These are phyloP conservation scores for Nasturtium officinale DNA, from an alignment of 345 rosid species.

Conservation along the genomic window DNA sequence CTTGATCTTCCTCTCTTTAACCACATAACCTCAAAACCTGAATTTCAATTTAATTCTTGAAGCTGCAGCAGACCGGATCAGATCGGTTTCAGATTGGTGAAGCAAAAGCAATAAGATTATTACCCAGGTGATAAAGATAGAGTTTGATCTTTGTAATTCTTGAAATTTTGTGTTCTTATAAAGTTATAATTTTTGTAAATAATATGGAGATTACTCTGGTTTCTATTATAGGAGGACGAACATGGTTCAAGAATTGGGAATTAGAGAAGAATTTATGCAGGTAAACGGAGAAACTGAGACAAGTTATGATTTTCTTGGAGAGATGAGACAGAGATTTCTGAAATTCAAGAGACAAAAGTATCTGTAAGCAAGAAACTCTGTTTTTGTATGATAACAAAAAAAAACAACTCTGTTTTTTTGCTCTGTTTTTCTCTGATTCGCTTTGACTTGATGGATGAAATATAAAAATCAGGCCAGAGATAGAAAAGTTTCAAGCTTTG, in stretches of 20 bases:
- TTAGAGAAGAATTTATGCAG: slow-evolving; percentile 9
- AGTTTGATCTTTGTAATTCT: not conserved
- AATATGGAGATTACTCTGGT: slow-evolving; percentile 8
- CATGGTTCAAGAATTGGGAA: slow-evolving; percentile 36
- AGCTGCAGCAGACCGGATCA: slow-evolving; percentile 36
- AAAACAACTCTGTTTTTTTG: not conserved
- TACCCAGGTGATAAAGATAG: slow-evolving; percentile 23
- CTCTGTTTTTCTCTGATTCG: slow-evolving; percentile 9
- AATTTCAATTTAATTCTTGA: slow-evolving; percentile 2
- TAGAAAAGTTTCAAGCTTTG: slow-evolving; percentile 69
- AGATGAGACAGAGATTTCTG: slow-evolving; percentile 60
- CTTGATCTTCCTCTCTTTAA: not conserved
- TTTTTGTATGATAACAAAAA: not conserved
- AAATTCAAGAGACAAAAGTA: slow-evolving; percentile 59
- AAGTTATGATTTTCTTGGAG: slow-evolving; percentile 38
- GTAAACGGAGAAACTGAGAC: not conserved
- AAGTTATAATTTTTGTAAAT: slow-evolving; percentile 25
- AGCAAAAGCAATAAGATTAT: slow-evolving; percentile 35
- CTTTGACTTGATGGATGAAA: slow-evolving; percentile 11
- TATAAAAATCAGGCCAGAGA: slow-evolving; percentile 52
- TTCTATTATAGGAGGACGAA: slow-evolving; percentile 26
- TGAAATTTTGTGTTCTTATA: not conserved
- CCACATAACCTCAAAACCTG: not conserved
- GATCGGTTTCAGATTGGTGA: slow-evolving; percentile 40
- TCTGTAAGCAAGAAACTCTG: slow-evolving; percentile 46